Evolutionary conservation across 1,284 basidiomycete genomes (phyloP).

Genomic region (Pholiota adiposa): DNA sequence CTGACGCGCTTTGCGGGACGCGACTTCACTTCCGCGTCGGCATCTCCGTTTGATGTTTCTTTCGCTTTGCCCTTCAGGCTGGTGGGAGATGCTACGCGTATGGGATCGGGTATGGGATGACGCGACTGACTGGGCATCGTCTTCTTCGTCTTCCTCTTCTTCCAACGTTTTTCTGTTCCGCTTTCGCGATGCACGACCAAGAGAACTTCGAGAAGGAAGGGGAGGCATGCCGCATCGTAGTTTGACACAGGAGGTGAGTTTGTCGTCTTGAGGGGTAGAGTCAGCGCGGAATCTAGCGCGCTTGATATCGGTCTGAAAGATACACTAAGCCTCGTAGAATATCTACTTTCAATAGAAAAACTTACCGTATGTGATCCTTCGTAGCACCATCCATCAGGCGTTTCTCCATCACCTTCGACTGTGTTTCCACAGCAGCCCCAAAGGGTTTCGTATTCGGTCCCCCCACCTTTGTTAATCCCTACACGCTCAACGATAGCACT

Average conservation of each 20-base stretch:
- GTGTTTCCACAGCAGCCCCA: conserved; percentile 75
- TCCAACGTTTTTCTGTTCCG: conserved; percentile 21
- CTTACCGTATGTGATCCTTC: conserved; percentile 78
- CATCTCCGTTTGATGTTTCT: conserved; percentile 3
- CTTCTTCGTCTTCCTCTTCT: conserved; percentile 20
- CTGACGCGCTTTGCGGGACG: conserved; percentile 12
- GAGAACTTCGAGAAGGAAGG: conserved; percentile 28
- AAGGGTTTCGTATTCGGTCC: conserved; percentile 45
- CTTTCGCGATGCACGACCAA: conserved; percentile 20
- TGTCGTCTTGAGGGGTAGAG: conserved; percentile 68
- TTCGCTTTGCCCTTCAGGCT: conserved; percentile 4
- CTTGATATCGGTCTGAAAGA: conserved; percentile 63
- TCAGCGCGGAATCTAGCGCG: conserved; percentile 79
- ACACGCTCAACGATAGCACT: conserved; percentile 49
- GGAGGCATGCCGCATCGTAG: conserved; percentile 52
- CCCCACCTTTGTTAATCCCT: conserved; percentile 12
- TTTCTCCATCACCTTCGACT: conserved; percentile 74
- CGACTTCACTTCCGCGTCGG: conserved; percentile 11
- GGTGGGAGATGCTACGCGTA: conserved; percentile 58
- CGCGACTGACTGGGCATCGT: conserved; percentile 15
- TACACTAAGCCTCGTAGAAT: not conserved
- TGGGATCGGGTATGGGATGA: conserved; percentile 29
- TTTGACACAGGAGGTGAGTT: conserved; percentile 60
- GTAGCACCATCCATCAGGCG: conserved; percentile 84
- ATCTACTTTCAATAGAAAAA: conserved; percentile 20